These are phyloP conservation scores for Aquilaria yunnanensis DNA, from an alignment of 345 rosid species.

Conservation along the genomic window DNA sequence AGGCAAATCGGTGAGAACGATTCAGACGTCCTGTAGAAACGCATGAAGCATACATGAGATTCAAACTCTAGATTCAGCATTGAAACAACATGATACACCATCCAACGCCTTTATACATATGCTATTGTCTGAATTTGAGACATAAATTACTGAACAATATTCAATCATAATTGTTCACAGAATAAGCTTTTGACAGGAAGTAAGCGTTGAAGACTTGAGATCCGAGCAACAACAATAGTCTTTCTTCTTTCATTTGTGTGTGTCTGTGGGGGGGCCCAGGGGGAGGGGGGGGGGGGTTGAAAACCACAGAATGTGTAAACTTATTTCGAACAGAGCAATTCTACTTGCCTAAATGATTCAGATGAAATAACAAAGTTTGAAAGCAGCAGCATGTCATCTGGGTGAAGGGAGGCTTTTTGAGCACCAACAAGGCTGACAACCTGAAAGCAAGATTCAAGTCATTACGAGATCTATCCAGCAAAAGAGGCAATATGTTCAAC, in stretches of 20 bases:
- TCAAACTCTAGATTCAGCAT: constrained; percentile 4
- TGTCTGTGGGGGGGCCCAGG: too few species aligned
- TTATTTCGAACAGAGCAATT: background rate
- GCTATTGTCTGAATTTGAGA: too few species aligned
- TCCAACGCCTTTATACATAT: too few species aligned
- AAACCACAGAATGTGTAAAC: too few species aligned
- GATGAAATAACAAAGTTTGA: constrained; percentile 88
- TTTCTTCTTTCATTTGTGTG: too few species aligned
- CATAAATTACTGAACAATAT: too few species aligned
- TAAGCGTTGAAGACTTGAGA: too few species aligned
- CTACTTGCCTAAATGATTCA: constrained; percentile 84
- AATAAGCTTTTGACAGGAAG: too few species aligned
- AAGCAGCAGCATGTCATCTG: constrained; percentile 91
- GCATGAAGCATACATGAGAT: constrained; percentile 12
- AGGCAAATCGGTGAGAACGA: constrained; percentile 97
- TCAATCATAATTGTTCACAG: too few species aligned
- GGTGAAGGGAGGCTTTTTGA: constrained; percentile 96
- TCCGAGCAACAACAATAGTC: too few species aligned
- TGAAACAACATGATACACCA: background rate
- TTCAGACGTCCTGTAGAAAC: constrained; percentile 84
- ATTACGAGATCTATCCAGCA: constrained; percentile 11
- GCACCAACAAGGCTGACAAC: constrained; percentile 96
- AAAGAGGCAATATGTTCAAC: background rate
- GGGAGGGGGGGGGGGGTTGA: too few species aligned
- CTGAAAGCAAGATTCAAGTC: constrained; percentile 34